Evolutionary conservation across 2,329 filamentous ascomycete species (phyloP).

Genomic region (Byssoonygena ceratinophila): DNA sequence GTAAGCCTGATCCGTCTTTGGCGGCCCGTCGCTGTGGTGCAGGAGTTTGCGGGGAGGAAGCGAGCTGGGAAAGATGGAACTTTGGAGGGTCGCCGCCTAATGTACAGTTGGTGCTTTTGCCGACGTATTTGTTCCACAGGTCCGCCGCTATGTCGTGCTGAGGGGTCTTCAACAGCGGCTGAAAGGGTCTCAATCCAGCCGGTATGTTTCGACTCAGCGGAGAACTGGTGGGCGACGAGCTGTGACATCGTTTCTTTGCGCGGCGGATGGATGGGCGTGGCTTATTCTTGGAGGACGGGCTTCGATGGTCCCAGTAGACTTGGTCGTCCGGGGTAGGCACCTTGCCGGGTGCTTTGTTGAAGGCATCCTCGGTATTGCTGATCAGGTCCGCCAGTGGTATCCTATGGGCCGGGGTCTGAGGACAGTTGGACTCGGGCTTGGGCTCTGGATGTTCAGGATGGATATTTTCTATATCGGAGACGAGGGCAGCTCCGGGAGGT

Average conservation of each 20-base stretch:
- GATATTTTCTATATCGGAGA: constrained; percentile 9
- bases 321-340: constrained; percentile 51
- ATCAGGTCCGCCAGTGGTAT: constrained; percentile 52
- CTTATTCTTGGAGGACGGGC: constrained; percentile 37
- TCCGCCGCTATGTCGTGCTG: constrained; percentile 62
- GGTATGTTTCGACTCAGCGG: constrained; percentile 43
- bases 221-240: constrained; percentile 62
- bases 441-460: constrained; percentile 17
- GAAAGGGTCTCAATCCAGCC: constrained; percentile 50
- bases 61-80: constrained; percentile 52
- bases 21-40: constrained; percentile 33
- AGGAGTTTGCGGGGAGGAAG: constrained; percentile 59
- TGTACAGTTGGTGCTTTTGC: constrained; percentile 40
- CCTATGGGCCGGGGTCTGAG: constrained; percentile 50
- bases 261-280: constrained; percentile 37
- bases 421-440: constrained; percentile 32
- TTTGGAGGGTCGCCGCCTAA: constrained; percentile 41
- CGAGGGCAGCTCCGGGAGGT: neutral
- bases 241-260: constrained; percentile 58
- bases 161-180: constrained; percentile 52
- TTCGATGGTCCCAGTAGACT: constrained; percentile 47
- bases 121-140: constrained; percentile 65
- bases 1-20: constrained; percentile 42
- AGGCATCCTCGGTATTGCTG: constrained; percentile 48
- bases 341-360: constrained; percentile 37